Evolutionary conservation across 2,329 filamentous ascomycete species (phyloP), one percentile per base, ranked within the genome.

Genomic region (Raffaelea albimanens): DNA sequence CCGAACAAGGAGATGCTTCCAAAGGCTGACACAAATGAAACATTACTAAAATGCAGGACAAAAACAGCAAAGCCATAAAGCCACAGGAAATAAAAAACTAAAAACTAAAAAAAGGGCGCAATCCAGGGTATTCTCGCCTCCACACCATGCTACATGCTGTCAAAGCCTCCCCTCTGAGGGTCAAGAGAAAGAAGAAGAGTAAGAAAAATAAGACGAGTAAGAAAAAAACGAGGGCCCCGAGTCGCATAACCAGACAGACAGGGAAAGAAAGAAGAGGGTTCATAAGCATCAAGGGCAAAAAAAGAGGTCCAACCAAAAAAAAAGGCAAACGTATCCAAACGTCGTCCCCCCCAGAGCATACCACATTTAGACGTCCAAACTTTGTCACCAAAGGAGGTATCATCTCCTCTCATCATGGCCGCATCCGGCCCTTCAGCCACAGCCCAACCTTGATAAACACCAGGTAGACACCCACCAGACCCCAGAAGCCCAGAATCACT

Each of bases 401-500:
- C n/a, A n/a, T n/a, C n/a, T n/a, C n/a, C n/a, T n/a, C 10, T n/a
- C 21, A 5, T 48, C 41, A 50, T 1, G 40, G 25, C 23, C 53
- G 53, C 40, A 54, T n/a, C 21, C 50, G 47, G 33, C 52, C 43
- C 50, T 57, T 59, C 33, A 53, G 13, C 54, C 52, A 58, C 18
- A 57, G 18, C 2, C 52, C 52, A 13, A 63, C 59, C 54, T 75
- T 70, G 14, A 68, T 73, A 43, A 75, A 73, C 31, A 67, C 52
- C 48, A 76, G 65, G 48, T 75, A 76, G 33, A 68, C 57, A 2
- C 72, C 67, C 0, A 73, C 72, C 16, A 72, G 56, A 23, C 63
- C 64, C 73, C 73, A 76, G 50, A 72, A 71, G 2, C 65, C 64
- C 20, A 71, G 41, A 43, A 77, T 75, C 20, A 73, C 56, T 3